Conservation (phyloP, 768 basidiomycete species). For the Mycena olivaceomarginata region DNA sequence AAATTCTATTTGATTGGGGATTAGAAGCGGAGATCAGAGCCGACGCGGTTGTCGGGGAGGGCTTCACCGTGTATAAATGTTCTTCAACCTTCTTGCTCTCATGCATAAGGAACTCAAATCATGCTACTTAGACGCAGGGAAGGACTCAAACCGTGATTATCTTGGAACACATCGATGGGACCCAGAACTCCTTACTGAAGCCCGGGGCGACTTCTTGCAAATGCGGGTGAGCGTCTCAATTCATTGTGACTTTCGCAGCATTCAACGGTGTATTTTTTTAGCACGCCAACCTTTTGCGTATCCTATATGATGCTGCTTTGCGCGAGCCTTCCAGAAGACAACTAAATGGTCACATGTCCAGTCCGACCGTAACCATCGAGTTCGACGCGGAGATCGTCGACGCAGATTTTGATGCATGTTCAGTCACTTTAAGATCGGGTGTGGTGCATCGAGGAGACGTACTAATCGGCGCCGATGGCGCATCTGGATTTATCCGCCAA, state of each 20-base stretch:
- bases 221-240: slow-evolving; percentile 24
- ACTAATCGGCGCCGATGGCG: slow-evolving; percentile 37
- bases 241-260: not conserved
- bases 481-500: not conserved
- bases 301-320: slow-evolving; percentile 18
- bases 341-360: not conserved
- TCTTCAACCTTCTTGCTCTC: no score
- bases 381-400: slow-evolving; percentile 25
- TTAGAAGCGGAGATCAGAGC: slow-evolving; percentile 22
- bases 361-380: not conserved
- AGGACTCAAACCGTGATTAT: slow-evolving; percentile 19
- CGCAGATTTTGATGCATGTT: not conserved
- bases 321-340: not conserved
- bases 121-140: not conserved
- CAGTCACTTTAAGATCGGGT: slow-evolving; percentile 25
- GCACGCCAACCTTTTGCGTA: slow-evolving; percentile 34
- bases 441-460: slow-evolving; percentile 9
- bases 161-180: slow-evolving; percentile 26
- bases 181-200: slow-evolving; percentile 33
- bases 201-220: slow-evolving; percentile 37
- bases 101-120: no score
- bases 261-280: not conserved
- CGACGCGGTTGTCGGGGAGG: slow-evolving; percentile 21
- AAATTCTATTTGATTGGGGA: slow-evolving; percentile 42
- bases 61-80: slow-evolving; percentile 34